Evolutionary conservation across 202 grass and related monocot genomes (phyloP).

Genomic region (Schoenoplectus triqueter): DNA sequence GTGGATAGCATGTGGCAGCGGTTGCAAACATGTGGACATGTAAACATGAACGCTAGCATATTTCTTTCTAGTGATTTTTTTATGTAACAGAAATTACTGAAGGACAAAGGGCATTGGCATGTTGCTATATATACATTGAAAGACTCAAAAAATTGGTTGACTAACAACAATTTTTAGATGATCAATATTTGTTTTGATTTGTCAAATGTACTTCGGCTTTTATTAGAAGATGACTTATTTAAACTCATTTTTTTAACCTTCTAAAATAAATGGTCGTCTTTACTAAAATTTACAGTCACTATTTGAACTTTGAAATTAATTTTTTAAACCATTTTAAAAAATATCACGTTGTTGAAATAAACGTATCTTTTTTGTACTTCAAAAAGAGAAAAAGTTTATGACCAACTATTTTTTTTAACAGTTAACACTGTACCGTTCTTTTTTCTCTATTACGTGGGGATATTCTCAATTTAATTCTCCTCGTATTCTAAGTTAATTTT

Average conservation of each 20-base stretch:
- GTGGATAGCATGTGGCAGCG: conserved; percentile 1
- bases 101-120: not conserved
- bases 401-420: not conserved
- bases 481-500: not conserved
- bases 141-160: not conserved
- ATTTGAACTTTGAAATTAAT: not conserved
- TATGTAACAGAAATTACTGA: not conserved
- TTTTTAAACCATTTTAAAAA: not conserved
- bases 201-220: no score
- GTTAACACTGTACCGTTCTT: not conserved
- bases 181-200: no score
- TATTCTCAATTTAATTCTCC: not conserved
- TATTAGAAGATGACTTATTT: no score
- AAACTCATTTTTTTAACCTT: no score
- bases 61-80: not conserved
- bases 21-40: not conserved
- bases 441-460: not conserved
- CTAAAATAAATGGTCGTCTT: not conserved
- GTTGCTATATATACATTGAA: not conserved
- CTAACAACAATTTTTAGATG: no score
- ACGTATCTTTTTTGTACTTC: not conserved
- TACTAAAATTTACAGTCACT: not conserved
- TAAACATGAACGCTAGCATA: not conserved
- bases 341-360: not conserved
- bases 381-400: not conserved